Percentiles rank a stretch among this genome's conserved stretches.
These are phyloP conservation scores for Aspergillus fumigatus DNA, from an alignment of 2,329 filamentous ascomycete species.

Conservation along the genomic window DNA sequence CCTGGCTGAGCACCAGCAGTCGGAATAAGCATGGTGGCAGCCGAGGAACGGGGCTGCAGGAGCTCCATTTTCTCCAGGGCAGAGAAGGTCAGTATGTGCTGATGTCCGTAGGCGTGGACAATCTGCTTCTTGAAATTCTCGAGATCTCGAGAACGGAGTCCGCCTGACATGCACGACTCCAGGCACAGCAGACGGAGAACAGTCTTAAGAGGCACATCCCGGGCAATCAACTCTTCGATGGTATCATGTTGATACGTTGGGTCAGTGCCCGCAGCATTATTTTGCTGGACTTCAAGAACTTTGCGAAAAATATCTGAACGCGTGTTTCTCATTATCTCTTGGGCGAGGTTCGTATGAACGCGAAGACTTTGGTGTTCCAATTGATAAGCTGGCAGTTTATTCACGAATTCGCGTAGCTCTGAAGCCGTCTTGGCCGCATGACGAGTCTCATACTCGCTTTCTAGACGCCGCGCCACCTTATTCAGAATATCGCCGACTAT, in stretches of 20 bases:
- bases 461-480: conserved; percentile 80
- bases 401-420: conserved; percentile 92
- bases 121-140: conserved; percentile 86
- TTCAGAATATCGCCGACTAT: conserved; percentile 87
- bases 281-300: conserved; percentile 89
- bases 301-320: conserved; percentile 84
- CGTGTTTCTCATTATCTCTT: conserved; percentile 93
- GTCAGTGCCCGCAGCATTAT: conserved; percentile 84
- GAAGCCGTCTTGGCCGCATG: conserved; percentile 82
- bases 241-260: conserved; percentile 82
- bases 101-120: conserved; percentile 88
- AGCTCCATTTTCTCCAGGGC: conserved; percentile 86
- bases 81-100: conserved; percentile 85
- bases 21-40: conserved; percentile 75
- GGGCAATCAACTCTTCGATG: conserved; percentile 91
- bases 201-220: conserved; percentile 73
- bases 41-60: conserved; percentile 70
- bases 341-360: conserved; percentile 83
- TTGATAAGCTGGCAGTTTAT: conserved; percentile 85
- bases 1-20: conserved; percentile 61
- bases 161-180: conserved; percentile 84
- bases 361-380: conserved; percentile 91
- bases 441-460: conserved; percentile 81
- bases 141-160: conserved; percentile 81
- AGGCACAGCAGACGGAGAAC: conserved; percentile 83